phyloP scores from a whole-genome alignment of 306 rosid species.

The Psophocarpus tetragonolobus region DNA sequence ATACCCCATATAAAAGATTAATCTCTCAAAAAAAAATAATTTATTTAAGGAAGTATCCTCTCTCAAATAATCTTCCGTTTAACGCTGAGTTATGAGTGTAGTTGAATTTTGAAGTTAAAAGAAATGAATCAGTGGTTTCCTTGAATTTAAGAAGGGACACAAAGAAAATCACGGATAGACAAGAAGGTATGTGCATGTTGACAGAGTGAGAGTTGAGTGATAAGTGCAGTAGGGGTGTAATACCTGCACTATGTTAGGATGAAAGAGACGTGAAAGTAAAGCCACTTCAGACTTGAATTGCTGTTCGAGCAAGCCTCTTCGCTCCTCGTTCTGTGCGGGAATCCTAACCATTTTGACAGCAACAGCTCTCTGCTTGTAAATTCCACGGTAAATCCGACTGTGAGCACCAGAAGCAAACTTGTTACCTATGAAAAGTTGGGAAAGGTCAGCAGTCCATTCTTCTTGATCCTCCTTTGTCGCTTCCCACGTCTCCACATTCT shows the following conservation, averaged over 20 bases:
- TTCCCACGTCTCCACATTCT: constrained; percentile 97
- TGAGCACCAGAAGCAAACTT: constrained; percentile 97
- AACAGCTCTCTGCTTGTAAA: constrained; percentile 96
- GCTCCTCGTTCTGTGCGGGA: constrained; percentile 78
- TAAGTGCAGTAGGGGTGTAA: not conserved
- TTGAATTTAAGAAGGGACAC: not conserved
- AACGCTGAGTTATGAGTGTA: not conserved
- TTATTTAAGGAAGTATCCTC: not conserved
- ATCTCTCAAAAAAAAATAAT: not conserved
- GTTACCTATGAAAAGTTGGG: constrained; percentile 93
- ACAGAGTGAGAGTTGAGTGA: not conserved
- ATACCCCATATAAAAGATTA: too few relatives aligned
- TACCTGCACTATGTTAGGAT: constrained; percentile 96
- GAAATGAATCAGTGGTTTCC: not conserved
- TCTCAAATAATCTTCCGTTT: too few relatives aligned
- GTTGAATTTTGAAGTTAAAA: not conserved
- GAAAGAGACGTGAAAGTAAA: constrained; percentile 88
- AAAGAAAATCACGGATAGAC: not conserved
- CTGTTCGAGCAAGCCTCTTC: constrained; percentile 68
- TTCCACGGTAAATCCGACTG: constrained; percentile 91
- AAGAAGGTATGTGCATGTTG: not conserved
- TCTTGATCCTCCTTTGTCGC: constrained; percentile 83
- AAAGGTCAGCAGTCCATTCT: constrained; percentile 95
- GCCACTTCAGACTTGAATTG: constrained; percentile 96
- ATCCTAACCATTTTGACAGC: constrained; percentile 98